Evolutionary conservation across 164 flowering plant genomes (phyloP).

Genomic region (Cinnamomum chago): DNA sequence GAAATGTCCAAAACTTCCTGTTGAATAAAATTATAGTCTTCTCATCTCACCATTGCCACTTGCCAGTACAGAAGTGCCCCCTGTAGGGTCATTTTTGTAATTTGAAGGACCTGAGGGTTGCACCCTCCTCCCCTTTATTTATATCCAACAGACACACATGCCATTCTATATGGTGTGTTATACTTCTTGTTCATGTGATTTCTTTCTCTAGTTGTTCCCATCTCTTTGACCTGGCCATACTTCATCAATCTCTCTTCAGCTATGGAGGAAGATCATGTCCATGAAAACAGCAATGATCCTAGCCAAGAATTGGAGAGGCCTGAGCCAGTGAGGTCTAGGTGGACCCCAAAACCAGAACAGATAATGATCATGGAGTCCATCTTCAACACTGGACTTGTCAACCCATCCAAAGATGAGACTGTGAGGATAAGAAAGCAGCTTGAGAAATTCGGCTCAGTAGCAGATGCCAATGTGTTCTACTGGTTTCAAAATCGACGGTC

Average conservation of each 20-base stretch:
- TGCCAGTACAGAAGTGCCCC: no score
- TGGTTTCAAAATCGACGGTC: conserved; percentile 96
- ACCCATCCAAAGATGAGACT: conserved; percentile 93
- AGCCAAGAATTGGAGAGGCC: neutral
- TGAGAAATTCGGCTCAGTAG: conserved; percentile 83
- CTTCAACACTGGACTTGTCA: conserved; percentile 98
- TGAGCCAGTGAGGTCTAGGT: conserved; percentile 76
- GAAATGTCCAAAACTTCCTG: no score
- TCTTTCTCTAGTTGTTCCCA: no score
- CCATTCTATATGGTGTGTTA: no score
- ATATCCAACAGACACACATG: no score
- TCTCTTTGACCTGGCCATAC: neutral
- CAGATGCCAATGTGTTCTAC: conserved; percentile 95
- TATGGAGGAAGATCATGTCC: conserved; percentile 5
- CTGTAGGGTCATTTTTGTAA: neutral
- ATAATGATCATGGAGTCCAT: conserved; percentile 90
- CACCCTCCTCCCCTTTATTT: no score
- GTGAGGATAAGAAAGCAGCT: conserved; percentile 78
- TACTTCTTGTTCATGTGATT: no score
- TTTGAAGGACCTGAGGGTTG: neutral
- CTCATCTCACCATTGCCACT: no score
- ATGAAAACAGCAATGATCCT: neutral
- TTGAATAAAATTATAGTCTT: no score
- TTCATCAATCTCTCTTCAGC: neutral
- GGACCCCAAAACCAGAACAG: conserved; percentile 98